phyloP scores from a whole-genome alignment of 179 eudicot species.

The Gypsophila paniculata region DNA sequence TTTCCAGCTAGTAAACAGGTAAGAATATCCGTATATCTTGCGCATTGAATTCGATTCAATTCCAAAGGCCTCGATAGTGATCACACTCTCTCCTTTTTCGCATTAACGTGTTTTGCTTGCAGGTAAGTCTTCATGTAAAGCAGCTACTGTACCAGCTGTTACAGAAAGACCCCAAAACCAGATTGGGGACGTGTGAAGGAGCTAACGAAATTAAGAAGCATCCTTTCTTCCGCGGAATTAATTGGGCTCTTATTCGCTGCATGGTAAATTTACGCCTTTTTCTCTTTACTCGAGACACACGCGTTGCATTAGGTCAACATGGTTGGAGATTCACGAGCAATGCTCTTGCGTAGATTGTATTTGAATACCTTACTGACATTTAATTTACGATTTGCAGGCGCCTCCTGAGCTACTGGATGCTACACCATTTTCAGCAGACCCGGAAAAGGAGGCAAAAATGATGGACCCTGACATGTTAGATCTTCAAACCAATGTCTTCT shows the following conservation, averaged over 20 bases:
- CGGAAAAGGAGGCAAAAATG: conserved; percentile 39
- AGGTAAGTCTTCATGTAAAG: conserved; percentile 80
- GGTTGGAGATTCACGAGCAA: background rate
- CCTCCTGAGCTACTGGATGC: conserved; percentile 67
- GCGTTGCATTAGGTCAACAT: background rate
- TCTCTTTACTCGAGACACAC: background rate
- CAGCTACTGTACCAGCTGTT: conserved; percentile 74
- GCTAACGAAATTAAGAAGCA: conserved; percentile 87
- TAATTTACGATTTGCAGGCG: conserved; percentile 36
- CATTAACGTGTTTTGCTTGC: conserved; percentile 19
- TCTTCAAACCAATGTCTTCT: conserved; percentile 77
- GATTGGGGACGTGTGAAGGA: conserved; percentile 90
- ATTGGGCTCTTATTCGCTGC: conserved; percentile 96
- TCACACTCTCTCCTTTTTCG: background rate
- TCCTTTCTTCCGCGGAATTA: conserved; percentile 82
- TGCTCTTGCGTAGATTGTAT: background rate
- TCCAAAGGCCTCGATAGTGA: background rate
- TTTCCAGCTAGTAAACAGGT: conserved; percentile 72
- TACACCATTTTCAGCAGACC: conserved; percentile 44
- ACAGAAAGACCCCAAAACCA: conserved; percentile 76
- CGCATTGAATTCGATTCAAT: background rate
- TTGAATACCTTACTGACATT: background rate
- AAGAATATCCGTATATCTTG: background rate
- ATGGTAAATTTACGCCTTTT: conserved; percentile 38
- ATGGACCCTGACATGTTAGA: conserved; percentile 72